Evolutionary conservation across 2,329 filamentous ascomycete genomes (phyloP), one percentile per base, ranked within the genome.

Genomic region (Ustulina deusta): DNA sequence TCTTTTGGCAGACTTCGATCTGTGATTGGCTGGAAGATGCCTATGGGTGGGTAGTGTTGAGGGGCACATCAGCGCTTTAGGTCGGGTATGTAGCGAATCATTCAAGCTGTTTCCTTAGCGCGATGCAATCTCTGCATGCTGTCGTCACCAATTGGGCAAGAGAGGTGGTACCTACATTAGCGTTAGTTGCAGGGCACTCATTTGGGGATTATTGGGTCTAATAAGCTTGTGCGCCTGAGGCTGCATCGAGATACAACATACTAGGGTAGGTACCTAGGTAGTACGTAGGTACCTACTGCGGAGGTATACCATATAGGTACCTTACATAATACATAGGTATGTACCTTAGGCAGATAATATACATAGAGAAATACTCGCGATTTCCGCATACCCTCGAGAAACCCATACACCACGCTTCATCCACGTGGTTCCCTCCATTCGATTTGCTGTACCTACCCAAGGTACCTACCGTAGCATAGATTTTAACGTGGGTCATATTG

Each of bases 1-100:
- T 63, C 52, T 17, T 22, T 55, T 22, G 40, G n/a, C 32, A n/a
- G 49, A 42, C 42, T 20, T 29, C 29, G 6, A 6, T 3, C 46
- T 9, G 7, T 58, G 49, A 69, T 68, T 69, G 64, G 64, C 36
- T 29, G 20, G 6, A 5, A 38, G 2, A 10, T 25, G 17, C 13
- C 56, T 13, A 5, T 25, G 42, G 44, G 25, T n/a, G 27, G 17
- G 25, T 42, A 36, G 32, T 38, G 25, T 51, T 27, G 42, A 20
- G 22, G 57, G 22, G 34, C 48, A 57, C n/a, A 32, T 17, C 27
- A 52, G 7, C 27, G 22, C 49, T 17, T 29, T 52, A 32, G 20
- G 20, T 15, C 27, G 49, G 13, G 49, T 32, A 20, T 3, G 15
- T n/a, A 52, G 49, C 49, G 17, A 52, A 52, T 52, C 49, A 52